These are phyloP conservation scores for Vairimorpha necatrix DNA, from an alignment of 371 early-diverging fungal species.

Conservation along the genomic window DNA sequence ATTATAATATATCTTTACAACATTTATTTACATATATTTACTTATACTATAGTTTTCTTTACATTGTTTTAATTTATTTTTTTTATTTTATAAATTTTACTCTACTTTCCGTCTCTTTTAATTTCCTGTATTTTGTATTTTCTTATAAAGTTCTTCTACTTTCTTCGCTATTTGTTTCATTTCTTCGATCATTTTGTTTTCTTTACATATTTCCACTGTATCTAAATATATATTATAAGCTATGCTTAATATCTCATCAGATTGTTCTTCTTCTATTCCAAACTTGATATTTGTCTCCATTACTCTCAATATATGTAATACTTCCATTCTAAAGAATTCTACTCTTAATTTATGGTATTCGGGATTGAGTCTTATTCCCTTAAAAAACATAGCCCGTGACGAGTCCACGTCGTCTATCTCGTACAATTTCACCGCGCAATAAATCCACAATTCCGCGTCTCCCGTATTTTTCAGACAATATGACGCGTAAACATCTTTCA, in stretches of 20 bases:
- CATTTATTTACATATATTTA: too few relatives aligned
- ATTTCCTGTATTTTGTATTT: neutral
- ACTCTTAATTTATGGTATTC: constrained; percentile 22
- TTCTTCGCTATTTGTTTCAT: neutral
- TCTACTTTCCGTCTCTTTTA: too few relatives aligned
- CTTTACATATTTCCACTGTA: constrained; percentile 2
- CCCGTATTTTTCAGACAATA: constrained; percentile 29
- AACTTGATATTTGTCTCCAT: neutral
- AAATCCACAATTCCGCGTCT: constrained; percentile 54
- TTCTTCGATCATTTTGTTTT: neutral
- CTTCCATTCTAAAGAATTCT: constrained; percentile 56
- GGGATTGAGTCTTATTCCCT: constrained; percentile 32
- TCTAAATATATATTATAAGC: constrained; percentile 24
- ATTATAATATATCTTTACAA: too few relatives aligned
- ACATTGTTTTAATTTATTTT: too few relatives aligned
- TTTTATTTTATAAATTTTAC: too few relatives aligned
- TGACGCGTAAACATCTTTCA: constrained; percentile 40
- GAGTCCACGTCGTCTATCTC: constrained; percentile 43
- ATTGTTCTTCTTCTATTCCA: constrained; percentile 21
- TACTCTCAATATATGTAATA: constrained; percentile 20
- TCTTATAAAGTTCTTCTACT: neutral
- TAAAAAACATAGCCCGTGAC: constrained; percentile 40
- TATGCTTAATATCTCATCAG: constrained; percentile 7
- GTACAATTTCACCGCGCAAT: constrained; percentile 37
- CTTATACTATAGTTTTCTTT: too few relatives aligned